These are phyloP conservation scores for Penicillium aurantiogriseum DNA, from an alignment of 2,329 filamentous ascomycete genomes.

Conservation along the genomic window DNA sequence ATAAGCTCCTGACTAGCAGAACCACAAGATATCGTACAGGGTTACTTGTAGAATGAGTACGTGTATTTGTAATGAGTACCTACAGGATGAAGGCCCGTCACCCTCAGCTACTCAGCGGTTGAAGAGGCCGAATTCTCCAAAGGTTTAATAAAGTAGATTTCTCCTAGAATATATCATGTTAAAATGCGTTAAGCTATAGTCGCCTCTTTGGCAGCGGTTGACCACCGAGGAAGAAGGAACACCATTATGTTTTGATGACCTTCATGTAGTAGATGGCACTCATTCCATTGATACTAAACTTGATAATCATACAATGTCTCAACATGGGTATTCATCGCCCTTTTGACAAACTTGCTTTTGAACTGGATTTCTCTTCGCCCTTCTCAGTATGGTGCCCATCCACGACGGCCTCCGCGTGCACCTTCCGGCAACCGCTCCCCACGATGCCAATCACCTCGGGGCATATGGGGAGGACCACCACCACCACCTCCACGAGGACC, in stretches of 20 bases:
- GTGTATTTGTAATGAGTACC: not conserved
- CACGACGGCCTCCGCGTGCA: slow-evolving; percentile 37
- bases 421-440: slow-evolving; percentile 48
- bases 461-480: slow-evolving; percentile 36
- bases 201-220: no score
- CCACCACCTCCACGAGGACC: slow-evolving; percentile 44
- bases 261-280: not conserved
- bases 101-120: not conserved
- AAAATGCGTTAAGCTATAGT: not conserved
- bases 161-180: not conserved
- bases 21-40: no score
- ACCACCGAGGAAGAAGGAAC: not conserved
- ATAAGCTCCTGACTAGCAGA: not conserved
- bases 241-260: not conserved
- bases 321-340: slow-evolving; percentile 9
- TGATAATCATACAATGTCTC: slow-evolving; percentile 17
- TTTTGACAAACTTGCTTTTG: not conserved
- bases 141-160: not conserved
- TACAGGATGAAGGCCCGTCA: not conserved
- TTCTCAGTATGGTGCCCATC: slow-evolving; percentile 41
- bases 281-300: slow-evolving; percentile 5
- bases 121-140: not conserved
- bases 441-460: slow-evolving; percentile 49
- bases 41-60: no score
- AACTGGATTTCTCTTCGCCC: not conserved